Base-by-base conservation (phyloP, 768 basidiomycete genomes). In the Russula griseocarnosa region DNA sequence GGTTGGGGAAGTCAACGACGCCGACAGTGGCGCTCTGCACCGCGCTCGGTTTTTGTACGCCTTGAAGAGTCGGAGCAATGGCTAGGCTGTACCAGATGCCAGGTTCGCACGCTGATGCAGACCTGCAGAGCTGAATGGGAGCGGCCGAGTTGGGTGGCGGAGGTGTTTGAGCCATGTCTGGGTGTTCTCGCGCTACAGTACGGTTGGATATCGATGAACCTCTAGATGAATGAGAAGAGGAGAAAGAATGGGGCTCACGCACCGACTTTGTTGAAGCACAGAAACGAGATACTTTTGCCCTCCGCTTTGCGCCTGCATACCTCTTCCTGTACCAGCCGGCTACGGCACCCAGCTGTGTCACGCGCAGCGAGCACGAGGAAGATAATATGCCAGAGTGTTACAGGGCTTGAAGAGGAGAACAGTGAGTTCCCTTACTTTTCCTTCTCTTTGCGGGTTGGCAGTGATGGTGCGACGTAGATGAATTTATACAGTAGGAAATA, bases 201-300 rank as follows among this genome's bases (percentile, higher is more conserved):
- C 20, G 32, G 14, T 16, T 11, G 8, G 8, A 20, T 55, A 36
- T 34, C 16, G 3, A 46, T 32, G 11, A 14, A 13, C 1, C n/a
- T 34, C 10, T 1, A 34, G 32, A 34, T 34, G 3, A 34, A 34
- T n/a, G n/a, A n/a, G n/a, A n/a, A n/a, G 32, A 34, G 9, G 32
- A 34, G 32, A 9, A 11, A 11, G 10, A 34, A 46, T 54, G 61
- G 30, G 54, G 9, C 3, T 24, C 16, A 76, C 86, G 62, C 65
- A 94, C 96, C 96, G 63, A 97, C 90, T 78, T 99, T 98, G 75
- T 98, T 98, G n/a, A 99, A n/a, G 74, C 3, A 98, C 92, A 59
- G 94, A 92, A 2, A 99, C 86, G 34, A 98, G 77, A 72, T 86
- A 90, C 79, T 99, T n/a, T n/a, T 99, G 9, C 94, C 91, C 66